phyloP scores from a whole-genome alignment of 139 green algal genomes.

The Microglena sp. region DNA sequence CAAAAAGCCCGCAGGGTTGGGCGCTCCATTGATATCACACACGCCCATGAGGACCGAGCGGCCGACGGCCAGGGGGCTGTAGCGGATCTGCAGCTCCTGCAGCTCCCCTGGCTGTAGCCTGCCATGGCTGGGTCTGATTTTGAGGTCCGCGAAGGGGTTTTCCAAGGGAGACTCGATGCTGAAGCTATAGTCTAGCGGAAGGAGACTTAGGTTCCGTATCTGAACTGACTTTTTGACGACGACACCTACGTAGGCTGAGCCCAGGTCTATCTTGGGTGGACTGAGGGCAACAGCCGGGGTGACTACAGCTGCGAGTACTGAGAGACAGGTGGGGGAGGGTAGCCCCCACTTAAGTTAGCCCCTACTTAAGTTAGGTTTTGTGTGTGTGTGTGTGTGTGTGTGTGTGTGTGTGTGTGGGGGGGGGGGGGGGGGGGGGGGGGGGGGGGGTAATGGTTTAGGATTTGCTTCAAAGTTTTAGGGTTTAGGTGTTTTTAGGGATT shows the following conservation, averaged over 20 bases:
- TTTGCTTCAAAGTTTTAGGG: too few species aligned
- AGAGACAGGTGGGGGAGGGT: too few species aligned
- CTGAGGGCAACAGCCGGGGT: slow-evolving; percentile 23
- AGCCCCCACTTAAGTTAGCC: too few species aligned
- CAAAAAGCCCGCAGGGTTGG: slow-evolving; percentile 20
- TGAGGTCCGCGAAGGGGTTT: slow-evolving; percentile 17
- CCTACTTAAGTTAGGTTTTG: too few species aligned
- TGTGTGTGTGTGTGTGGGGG: too few species aligned
- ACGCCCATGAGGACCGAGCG: slow-evolving; percentile 22
- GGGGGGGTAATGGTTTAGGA: too few species aligned
- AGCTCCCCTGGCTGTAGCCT: slow-evolving; percentile 20
- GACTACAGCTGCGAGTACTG: slow-evolving; percentile 28
- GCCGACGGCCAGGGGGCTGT: slow-evolving; percentile 15
- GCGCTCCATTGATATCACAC: slow-evolving; percentile 22
- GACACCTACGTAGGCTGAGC: slow-evolving; percentile 26
- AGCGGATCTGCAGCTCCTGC: slow-evolving; percentile 29
- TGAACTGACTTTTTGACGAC: background rate
- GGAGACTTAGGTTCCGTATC: slow-evolving; percentile 23
- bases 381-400: too few species aligned
- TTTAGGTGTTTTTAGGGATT: too few species aligned
- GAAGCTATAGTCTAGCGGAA: slow-evolving; percentile 30
- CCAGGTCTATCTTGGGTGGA: slow-evolving; percentile 25
- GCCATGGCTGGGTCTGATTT: slow-evolving; percentile 9
- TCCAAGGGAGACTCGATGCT: slow-evolving; percentile 5
- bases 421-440: too few species aligned